These are phyloP conservation scores for Elaeis guineensis DNA, from an alignment of 176 grass and related monocot species.

Conservation along the genomic window DNA sequence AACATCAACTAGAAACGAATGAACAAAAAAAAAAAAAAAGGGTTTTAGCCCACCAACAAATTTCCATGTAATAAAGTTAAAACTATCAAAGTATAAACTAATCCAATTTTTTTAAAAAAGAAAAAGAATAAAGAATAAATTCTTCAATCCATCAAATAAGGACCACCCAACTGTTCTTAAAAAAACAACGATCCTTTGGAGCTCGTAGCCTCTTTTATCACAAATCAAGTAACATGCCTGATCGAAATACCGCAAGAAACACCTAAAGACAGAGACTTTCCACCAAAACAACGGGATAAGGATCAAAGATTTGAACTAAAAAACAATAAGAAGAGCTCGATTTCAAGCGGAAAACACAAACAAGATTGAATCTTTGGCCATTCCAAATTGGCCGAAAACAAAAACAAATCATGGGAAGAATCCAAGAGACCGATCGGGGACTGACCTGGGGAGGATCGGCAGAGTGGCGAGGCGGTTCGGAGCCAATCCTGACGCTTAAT, in stretches of 20 bases:
- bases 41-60: no score
- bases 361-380: conserved; percentile 19
- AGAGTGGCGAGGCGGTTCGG: conserved; percentile 26
- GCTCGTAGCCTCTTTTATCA: no score
- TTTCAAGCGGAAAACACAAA: conserved; percentile 29
- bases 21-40: neutral
- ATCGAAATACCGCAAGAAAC: conserved; percentile 28
- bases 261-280: neutral
- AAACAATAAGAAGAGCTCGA: conserved; percentile 24
- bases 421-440: conserved; percentile 29
- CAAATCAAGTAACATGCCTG: neutral
- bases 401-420: conserved; percentile 25
- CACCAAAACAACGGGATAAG: conserved; percentile 6
- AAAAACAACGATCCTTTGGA: no score
- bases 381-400: conserved; percentile 41
- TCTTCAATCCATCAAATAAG: no score
- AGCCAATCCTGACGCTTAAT: conserved; percentile 13
- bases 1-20: neutral
- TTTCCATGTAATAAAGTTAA: no score
- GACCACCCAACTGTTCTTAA: no score
- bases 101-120: neutral
- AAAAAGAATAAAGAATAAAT: no score
- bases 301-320: conserved; percentile 25
- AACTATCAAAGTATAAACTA: no score
- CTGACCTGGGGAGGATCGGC: conserved; percentile 31